Evolutionary conservation across 306 rosid genomes (phyloP), one percentile per base, ranked within the genome.

Genomic region (Medicago truncatula): DNA sequence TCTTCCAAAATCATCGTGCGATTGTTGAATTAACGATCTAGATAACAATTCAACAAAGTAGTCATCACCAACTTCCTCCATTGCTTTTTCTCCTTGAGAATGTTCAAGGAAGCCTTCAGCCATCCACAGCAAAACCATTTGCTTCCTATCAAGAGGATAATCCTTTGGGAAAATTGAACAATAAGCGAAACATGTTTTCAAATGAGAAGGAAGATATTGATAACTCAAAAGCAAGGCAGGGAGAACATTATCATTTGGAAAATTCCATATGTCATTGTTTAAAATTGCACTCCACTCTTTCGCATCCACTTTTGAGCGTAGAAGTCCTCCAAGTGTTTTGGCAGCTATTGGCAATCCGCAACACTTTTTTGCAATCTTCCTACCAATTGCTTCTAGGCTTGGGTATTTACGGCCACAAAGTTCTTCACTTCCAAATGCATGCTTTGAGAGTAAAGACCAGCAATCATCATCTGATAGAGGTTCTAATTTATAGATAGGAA

Each of bases 341-440:
- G 77, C 86, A n/a, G 87, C 86, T 65, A 81, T 3, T 10, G 90
- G 88, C 53, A 87, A 61, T 21, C 90, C 90, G n/a, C 54, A 78
- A 20, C 88, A 82, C 74, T 67, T 84, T 7, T 40, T 71, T 34
- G 77, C 83, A 57, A 87, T 67, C 28, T 82, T 23, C 62, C 53
- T 77, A 9, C 86, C 85, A 53, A 82, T 77, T 50, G 44, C 71
- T 76, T 81, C 70, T 9, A 82, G 31, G 41, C 39, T 75, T 4
- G 74, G 73, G 46, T 63, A 31, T 6, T 5, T 73, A 41, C 52
- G 5, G 14, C 9, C 21, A 3, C 56, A 9, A 5, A 39, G 5
- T 4, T 39, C 67, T 54, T 43, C 57, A n/a, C 70, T 75, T 60
- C 34, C 77, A 18, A 77, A 70, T 70, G 85, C 88, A 23, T 82